Evolutionary conservation across 2,329 filamentous ascomycete species (phyloP).

Genomic region (Sclerotinia glacialis): DNA sequence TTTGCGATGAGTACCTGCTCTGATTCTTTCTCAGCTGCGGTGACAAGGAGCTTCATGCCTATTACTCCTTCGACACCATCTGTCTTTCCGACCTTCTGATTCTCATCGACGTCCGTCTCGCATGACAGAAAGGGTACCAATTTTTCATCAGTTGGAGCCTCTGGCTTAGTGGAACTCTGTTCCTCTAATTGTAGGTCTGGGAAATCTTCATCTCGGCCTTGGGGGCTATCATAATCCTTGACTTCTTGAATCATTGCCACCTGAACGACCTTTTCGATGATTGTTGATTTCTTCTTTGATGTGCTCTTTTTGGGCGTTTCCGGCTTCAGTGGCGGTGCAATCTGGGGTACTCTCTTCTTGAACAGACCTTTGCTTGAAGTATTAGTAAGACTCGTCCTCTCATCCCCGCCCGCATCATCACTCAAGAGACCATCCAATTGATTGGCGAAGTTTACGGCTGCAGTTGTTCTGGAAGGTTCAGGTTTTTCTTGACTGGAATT

Average conservation of each 20-base stretch:
- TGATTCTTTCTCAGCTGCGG: neutral
- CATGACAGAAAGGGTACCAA: neutral
- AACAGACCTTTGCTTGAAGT: neutral
- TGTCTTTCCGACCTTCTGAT: neutral
- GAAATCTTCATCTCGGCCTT: neutral
- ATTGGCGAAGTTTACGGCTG: neutral
- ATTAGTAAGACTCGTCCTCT: neutral
- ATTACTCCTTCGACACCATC: neutral
- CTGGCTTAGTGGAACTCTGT: neutral
- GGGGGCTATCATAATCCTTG: neutral
- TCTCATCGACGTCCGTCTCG: neutral
- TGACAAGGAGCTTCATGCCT: neutral
- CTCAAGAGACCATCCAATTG: slow-evolving; percentile 10
- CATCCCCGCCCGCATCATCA: neutral
- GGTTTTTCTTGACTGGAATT: neutral
- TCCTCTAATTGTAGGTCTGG: neutral
- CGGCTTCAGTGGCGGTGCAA: neutral
- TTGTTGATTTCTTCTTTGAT: neutral
- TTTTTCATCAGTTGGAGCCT: neutral
- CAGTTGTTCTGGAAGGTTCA: neutral
- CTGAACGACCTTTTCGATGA: neutral
- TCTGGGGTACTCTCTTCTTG: neutral
- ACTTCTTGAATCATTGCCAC: neutral
- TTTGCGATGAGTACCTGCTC: neutral
- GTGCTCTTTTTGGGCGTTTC: neutral